Evolutionary conservation across 2,329 filamentous ascomycete species (phyloP).

Genomic region (Ophiobolus disseminans): DNA sequence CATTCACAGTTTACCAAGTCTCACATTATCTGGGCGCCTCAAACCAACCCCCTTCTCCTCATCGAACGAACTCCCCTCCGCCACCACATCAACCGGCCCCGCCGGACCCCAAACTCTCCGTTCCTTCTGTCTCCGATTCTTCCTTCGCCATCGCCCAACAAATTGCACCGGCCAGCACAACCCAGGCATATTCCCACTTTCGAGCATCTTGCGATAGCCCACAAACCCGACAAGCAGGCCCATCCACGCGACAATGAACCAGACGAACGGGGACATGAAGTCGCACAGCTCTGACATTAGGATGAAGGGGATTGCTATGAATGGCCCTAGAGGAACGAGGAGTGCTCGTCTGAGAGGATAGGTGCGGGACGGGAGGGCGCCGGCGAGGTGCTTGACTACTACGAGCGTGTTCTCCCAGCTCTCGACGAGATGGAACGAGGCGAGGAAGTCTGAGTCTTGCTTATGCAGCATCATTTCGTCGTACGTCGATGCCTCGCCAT

Average conservation of each 20-base stretch:
- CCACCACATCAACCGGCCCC: conserved; percentile 9
- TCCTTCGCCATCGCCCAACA: not conserved
- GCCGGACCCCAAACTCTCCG: conserved; percentile 13
- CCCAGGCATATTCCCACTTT: not conserved
- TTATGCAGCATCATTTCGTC: not conserved
- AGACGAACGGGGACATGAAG: not conserved
- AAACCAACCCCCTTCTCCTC: too few species aligned
- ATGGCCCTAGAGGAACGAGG: conserved; percentile 9
- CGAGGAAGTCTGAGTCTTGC: conserved; percentile 2
- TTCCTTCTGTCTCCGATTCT: not conserved
- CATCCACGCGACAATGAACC: not conserved
- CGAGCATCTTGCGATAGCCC: conserved; percentile 4
- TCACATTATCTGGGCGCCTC: too few species aligned
- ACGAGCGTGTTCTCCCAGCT: not conserved
- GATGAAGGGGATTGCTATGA: conserved; percentile 5
- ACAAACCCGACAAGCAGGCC: not conserved
- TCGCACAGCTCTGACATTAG: not conserved
- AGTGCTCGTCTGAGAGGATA: conserved; percentile 13
- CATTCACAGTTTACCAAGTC: too few species aligned
- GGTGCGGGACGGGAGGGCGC: conserved; percentile 13
- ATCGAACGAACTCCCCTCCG: too few species aligned
- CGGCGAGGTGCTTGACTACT: conserved; percentile 3
- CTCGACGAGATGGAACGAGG: conserved; percentile 3
- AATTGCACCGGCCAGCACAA: not conserved
- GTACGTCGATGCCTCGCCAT: too few species aligned